These are phyloP conservation scores for Xylaria longipes DNA, from an alignment of 495 filamentous ascomycete genomes.

Conservation along the genomic window DNA sequence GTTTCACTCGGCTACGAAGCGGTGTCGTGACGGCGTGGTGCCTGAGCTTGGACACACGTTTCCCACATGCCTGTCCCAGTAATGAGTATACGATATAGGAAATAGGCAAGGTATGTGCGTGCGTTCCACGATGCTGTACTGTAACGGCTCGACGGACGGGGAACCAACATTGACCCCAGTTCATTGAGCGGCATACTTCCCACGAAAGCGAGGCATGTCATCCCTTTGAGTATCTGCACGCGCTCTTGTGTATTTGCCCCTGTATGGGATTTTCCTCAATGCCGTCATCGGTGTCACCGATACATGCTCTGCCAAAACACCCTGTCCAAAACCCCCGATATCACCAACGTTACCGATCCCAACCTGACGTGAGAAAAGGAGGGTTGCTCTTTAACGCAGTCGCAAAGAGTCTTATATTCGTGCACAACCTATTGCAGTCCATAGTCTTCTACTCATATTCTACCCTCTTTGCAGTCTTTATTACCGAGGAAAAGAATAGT, in stretches of 20 bases:
- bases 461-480: not conserved
- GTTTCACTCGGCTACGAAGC: conserved; percentile 24
- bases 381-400: not conserved
- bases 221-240: conserved; percentile 15
- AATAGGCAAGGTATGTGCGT: conserved; percentile 13
- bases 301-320: not conserved
- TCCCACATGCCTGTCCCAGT: conserved; percentile 14
- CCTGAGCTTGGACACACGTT: conserved; percentile 16
- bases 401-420: not conserved
- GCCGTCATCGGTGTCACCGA: conserved; percentile 19
- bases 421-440: not conserved
- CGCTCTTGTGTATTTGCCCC: conserved; percentile 2
- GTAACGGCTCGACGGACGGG: conserved; percentile 23
- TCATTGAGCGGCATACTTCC: not conserved
- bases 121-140: conserved; percentile 17
- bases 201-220: not conserved
- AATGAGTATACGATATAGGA: conserved; percentile 12
- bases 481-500: not conserved
- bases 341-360: not conserved
- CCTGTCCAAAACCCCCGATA: not conserved
- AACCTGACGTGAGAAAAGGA: not conserved
- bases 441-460: not conserved
- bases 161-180: conserved; percentile 16
- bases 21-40: conserved; percentile 14
- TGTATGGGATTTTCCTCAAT: not conserved